phyloP scores from a whole-genome alignment of 768 basidiomycete genomes.

The Pleurotus cornucopiae region DNA sequence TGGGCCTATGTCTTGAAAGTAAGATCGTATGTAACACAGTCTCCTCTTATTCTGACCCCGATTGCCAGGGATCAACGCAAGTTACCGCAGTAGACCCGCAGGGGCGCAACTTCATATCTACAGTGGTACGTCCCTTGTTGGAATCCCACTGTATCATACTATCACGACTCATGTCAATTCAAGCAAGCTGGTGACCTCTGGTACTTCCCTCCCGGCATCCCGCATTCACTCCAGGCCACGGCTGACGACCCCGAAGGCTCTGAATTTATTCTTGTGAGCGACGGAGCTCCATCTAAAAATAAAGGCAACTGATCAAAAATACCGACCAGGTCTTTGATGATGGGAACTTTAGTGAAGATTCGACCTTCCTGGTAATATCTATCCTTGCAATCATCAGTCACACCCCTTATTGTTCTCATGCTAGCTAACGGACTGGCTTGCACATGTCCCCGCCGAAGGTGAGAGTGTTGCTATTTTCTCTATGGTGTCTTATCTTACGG shows the following conservation, averaged over 20 bases:
- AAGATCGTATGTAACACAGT: not conserved
- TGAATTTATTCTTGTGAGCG: slow-evolving; percentile 41
- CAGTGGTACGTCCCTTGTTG: slow-evolving; percentile 32
- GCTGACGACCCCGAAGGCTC: slow-evolving; percentile 39
- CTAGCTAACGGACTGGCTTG: slow-evolving; percentile 60
- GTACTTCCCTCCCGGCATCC: slow-evolving; percentile 56
- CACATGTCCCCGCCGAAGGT: slow-evolving; percentile 46
- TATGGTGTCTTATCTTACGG: not conserved
- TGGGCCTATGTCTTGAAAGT: slow-evolving; percentile 54
- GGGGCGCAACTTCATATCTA: slow-evolving; percentile 46
- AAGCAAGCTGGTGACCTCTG: slow-evolving; percentile 41
- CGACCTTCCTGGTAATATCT: slow-evolving; percentile 39
- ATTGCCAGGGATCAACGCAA: slow-evolving; percentile 39
- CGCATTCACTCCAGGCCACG: slow-evolving; percentile 54
- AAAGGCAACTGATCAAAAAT: not conserved
- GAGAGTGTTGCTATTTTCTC: not conserved
- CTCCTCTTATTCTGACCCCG: not conserved
- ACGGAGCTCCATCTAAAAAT: not conserved
- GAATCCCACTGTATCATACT: too few species aligned
- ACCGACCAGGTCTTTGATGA: slow-evolving; percentile 27
- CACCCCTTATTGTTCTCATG: not conserved
- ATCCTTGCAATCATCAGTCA: not conserved
- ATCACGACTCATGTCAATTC: not conserved
- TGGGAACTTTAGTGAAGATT: slow-evolving; percentile 49
- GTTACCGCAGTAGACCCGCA: slow-evolving; percentile 43